phyloP scores from a whole-genome alignment of 2,329 filamentous ascomycete genomes.

The Paraconiothyrium brasiliense region DNA sequence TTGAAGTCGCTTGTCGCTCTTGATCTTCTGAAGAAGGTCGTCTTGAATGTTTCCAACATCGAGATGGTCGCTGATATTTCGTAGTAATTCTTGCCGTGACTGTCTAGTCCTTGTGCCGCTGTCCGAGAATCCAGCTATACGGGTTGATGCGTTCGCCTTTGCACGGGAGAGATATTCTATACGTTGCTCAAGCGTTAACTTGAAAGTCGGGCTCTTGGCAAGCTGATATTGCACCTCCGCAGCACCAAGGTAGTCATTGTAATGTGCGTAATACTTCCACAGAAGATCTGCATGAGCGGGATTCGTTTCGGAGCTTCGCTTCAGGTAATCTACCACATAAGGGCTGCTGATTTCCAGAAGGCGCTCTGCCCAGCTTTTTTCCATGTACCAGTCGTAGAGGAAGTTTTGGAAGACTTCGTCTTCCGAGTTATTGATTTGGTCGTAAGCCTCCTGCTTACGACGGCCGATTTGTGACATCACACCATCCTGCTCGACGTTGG shows the following conservation, averaged over 20 bases:
- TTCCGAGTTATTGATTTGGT: conserved; percentile 84
- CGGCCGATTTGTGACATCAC: conserved; percentile 78
- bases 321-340: conserved; percentile 86
- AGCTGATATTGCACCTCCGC: conserved; percentile 86
- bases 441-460: conserved; percentile 87
- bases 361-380: conserved; percentile 83
- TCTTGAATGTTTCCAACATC: conserved; percentile 96
- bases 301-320: conserved; percentile 76
- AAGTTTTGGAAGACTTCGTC: conserved; percentile 96
- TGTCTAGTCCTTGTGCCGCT: conserved; percentile 64
- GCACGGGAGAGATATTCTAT: conserved; percentile 91
- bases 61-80: conserved; percentile 84
- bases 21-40: conserved; percentile 82
- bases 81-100: conserved; percentile 83
- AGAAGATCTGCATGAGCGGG: conserved; percentile 86
- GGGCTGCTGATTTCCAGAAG: conserved; percentile 85
- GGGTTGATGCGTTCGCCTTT: conserved; percentile 89
- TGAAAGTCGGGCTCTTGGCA: conserved; percentile 78
- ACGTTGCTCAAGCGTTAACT: conserved; percentile 80
- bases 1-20: conserved; percentile 74
- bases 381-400: conserved; percentile 97
- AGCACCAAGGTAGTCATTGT: conserved; percentile 83
- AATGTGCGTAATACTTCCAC: conserved; percentile 90
- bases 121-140: conserved; percentile 75
- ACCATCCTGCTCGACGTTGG: conserved; percentile 76